These are phyloP conservation scores for Phytophthora pisi DNA, from an alignment of 352 stramenopile species.

Conservation along the genomic window DNA sequence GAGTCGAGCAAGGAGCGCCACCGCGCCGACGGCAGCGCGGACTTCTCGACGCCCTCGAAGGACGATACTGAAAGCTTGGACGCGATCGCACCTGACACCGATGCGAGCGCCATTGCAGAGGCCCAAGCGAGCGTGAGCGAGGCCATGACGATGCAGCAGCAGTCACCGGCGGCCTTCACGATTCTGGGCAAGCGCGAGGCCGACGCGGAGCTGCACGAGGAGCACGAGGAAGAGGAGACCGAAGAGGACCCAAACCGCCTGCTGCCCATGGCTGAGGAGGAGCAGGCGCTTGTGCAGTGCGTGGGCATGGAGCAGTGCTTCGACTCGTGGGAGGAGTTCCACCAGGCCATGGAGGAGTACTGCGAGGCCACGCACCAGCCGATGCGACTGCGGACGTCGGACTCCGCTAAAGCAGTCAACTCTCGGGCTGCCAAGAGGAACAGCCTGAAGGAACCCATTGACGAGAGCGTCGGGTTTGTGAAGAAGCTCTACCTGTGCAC, in stretches of 20 bases:
- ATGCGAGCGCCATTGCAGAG: slow-evolving; percentile 4
- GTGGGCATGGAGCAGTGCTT: slow-evolving; percentile 75
- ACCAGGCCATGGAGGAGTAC: slow-evolving; percentile 82
- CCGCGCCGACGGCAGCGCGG: slow-evolving; percentile 20
- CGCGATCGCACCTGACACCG: neutral
- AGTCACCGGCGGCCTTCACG: slow-evolving; percentile 45
- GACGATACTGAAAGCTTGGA: slow-evolving; percentile 14
- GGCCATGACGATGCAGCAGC: slow-evolving; percentile 29
- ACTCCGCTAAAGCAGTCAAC: slow-evolving; percentile 84
- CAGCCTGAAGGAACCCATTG: slow-evolving; percentile 85
- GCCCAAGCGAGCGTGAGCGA: slow-evolving; percentile 16
- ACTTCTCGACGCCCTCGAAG: slow-evolving; percentile 29
- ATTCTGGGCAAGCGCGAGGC: slow-evolving; percentile 72
- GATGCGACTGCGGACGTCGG: slow-evolving; percentile 80
- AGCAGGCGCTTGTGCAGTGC: slow-evolving; percentile 71
- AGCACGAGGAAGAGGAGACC: slow-evolving; percentile 49
- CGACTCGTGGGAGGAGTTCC: slow-evolving; percentile 86
- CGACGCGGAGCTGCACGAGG: slow-evolving; percentile 61
- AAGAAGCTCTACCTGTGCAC: slow-evolving; percentile 89
- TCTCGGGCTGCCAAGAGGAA: slow-evolving; percentile 81
- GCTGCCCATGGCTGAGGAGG: slow-evolving; percentile 60
- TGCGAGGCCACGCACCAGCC: slow-evolving; percentile 76
- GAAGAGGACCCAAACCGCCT: slow-evolving; percentile 61
- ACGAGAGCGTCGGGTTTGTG: slow-evolving; percentile 84
- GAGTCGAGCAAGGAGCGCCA: slow-evolving; percentile 34